Base-by-base conservation (phyloP, 148 eudicot genomes). In the Limonium bicolor region DNA sequence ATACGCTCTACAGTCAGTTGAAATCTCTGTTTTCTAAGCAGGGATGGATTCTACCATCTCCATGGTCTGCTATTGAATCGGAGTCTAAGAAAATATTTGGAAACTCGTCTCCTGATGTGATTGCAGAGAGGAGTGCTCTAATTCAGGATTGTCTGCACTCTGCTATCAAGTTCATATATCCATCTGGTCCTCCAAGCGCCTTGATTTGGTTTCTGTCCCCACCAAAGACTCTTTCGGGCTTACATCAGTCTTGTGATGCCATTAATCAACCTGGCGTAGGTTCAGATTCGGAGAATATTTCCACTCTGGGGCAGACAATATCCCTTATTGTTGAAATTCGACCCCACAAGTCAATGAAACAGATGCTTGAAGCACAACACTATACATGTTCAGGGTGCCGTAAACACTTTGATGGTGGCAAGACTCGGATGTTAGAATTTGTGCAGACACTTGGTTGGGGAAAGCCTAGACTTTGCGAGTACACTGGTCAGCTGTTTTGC, bases 381-480 rank as follows among this genome's bases (percentile, higher is more conserved):
- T 73, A 75, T 69, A 70, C 65, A 37, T 90, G 97, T 81, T 81
- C 95, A 16, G 97, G 93, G 40, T 90, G 97, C 70, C 85, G 63
- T 63, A 77, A 45, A 40, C 62, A 75, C 60, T 78, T 90, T 66
- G 92, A 77, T 57, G 66, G 73, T 47, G 93, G 87, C 18, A 84
- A 65, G 66, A 84, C 87, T 20, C 78, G 73, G 27, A 59, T 90
- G 62, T 54, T 42, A 58, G 97, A 74, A 54, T 55, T 84, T 61
- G 87, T 51, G 18, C 77, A 68, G 55, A 77, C 82, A 37, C 58
- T 90, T 56, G 95, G 97, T 30, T 78, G 94, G 92, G 97, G 95
- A 5, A 84, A 73, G 43, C 97, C 95, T 34, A 95, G 97, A 36
- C 62, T 72, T 36, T 90, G 97, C 78, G 95, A 84, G 61, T 90